Conservation (phyloP, 2,329 filamentous ascomycete genomes). For the Fusarium sulawesiense region DNA sequence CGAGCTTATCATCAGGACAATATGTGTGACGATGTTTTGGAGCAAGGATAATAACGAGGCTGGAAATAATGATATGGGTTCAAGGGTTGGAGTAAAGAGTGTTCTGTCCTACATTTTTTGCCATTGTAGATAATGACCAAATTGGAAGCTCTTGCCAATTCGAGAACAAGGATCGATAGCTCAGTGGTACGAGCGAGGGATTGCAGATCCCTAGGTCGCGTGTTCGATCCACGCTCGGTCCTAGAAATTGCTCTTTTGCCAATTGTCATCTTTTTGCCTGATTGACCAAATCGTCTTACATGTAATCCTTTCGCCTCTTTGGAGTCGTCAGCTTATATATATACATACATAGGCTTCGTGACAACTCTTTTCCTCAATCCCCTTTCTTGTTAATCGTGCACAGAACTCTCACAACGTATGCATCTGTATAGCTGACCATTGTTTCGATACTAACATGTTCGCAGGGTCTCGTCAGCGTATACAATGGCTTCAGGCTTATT, state of each 20-base stretch:
- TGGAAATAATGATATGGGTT: slow-evolving; percentile 16
- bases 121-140: accelerated
- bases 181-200: slow-evolving; percentile 44
- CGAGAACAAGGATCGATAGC: slow-evolving; percentile 39
- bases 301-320: background rate
- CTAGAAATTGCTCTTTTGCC: slow-evolving; percentile 14
- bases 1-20: background rate
- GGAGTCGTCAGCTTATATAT: background rate
- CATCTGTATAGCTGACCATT: background rate
- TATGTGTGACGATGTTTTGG: background rate
- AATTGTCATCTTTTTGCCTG: background rate
- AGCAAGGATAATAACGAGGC: slow-evolving; percentile 20
- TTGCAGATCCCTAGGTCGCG: slow-evolving; percentile 44
- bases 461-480: background rate
- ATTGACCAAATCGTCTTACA: background rate
- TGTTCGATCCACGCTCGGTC: slow-evolving; percentile 44
- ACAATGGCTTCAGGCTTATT: slow-evolving; percentile 29
- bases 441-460: background rate
- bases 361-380: background rate
- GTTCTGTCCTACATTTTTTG: background rate
- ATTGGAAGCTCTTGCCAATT: accelerated
- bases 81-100: background rate
- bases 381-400: background rate
- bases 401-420: background rate
- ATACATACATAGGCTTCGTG: background rate